Percentiles rank a stretch among this genome's conserved stretches.
Conservation (phyloP, 2,329 filamentous ascomycete genomes). For the Fusarium musae region DNA sequence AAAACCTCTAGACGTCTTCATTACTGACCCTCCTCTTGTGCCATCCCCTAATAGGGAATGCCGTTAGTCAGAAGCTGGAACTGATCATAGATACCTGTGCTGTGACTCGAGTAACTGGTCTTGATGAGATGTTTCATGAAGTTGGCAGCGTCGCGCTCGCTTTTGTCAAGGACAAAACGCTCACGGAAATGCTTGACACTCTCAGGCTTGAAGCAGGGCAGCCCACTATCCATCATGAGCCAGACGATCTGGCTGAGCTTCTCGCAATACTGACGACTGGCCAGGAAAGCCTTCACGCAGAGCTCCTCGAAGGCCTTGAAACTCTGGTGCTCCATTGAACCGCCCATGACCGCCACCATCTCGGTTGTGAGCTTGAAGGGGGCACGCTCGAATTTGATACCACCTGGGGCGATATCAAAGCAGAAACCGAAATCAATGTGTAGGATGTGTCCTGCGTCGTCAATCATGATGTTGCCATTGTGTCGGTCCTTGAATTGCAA, state of each 20-base stretch:
- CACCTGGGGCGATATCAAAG: slow-evolving; percentile 97
- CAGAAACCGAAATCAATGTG: slow-evolving; percentile 99
- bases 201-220: slow-evolving; percentile 98
- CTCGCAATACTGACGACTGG: slow-evolving; percentile 84
- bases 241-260: slow-evolving; percentile 91
- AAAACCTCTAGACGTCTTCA: neutral
- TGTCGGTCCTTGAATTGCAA: slow-evolving; percentile 99
- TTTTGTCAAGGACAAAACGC: slow-evolving; percentile 91
- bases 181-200: slow-evolving; percentile 93
- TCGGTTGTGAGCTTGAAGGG: slow-evolving; percentile 98
- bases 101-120: slow-evolving; percentile 91
- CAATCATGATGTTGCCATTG: slow-evolving; percentile 99
- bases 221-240: slow-evolving; percentile 93
- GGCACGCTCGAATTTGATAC: slow-evolving; percentile 96
- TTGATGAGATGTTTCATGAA: slow-evolving; percentile 91
- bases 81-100: slow-evolving; percentile 95
- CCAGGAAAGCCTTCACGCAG: slow-evolving; percentile 94
- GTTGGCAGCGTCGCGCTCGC: slow-evolving; percentile 91
- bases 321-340: slow-evolving; percentile 81
- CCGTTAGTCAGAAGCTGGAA: slow-evolving; percentile 98
- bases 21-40: slow-evolving; percentile 3
- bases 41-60: slow-evolving; percentile 79
- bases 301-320: slow-evolving; percentile 98
- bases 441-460: slow-evolving; percentile 95
- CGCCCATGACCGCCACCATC: slow-evolving; percentile 99